phyloP scores from a whole-genome alignment of 78 protist species.

The Cyanophora paradoxa region DNA sequence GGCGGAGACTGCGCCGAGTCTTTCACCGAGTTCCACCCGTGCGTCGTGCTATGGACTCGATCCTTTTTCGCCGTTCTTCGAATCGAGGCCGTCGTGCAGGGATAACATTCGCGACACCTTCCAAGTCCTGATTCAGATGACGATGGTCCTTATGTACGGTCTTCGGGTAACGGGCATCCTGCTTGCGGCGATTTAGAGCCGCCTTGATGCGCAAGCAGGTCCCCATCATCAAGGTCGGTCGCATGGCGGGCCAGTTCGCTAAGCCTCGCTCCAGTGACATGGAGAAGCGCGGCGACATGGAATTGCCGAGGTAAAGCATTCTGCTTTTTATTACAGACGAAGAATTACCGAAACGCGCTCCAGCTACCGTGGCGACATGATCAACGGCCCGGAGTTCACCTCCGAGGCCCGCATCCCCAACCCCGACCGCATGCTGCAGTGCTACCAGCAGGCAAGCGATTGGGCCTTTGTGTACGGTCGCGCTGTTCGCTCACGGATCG shows the following conservation, averaged over 20 bases:
- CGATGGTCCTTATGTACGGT: conserved; percentile 27
- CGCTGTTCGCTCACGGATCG: too few species aligned
- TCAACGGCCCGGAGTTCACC: conserved; percentile 42
- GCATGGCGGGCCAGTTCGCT: conserved; percentile 43
- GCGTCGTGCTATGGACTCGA: too few species aligned
- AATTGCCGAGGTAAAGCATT: too few species aligned
- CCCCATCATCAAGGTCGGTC: conserved; percentile 33
- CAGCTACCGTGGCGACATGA: conserved; percentile 22
- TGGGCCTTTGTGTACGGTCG: too few species aligned
- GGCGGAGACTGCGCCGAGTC: conserved; percentile 59
- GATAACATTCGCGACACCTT: conserved; percentile 23
- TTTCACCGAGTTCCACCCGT: conserved; percentile 22
- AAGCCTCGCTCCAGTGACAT: conserved; percentile 19
- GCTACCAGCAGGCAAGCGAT: too few species aligned
- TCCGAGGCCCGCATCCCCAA: conserved; percentile 16
- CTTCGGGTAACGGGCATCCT: too few species aligned
- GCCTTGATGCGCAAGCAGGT: too few species aligned
- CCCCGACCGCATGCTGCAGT: conserved; percentile 28
- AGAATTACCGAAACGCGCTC: neutral
- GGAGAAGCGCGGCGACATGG: too few species aligned
- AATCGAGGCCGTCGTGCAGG: too few species aligned
- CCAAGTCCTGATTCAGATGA: conserved; percentile 41
- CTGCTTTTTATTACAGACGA: neutral
- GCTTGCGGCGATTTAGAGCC: too few species aligned
- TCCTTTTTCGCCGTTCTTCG: too few species aligned